A percentile compares a stretch with the other conserved stretches of the same genome.
Evolutionary conservation across 441 rosid species (phyloP).

Genomic region (Dalechampia spathulata): DNA sequence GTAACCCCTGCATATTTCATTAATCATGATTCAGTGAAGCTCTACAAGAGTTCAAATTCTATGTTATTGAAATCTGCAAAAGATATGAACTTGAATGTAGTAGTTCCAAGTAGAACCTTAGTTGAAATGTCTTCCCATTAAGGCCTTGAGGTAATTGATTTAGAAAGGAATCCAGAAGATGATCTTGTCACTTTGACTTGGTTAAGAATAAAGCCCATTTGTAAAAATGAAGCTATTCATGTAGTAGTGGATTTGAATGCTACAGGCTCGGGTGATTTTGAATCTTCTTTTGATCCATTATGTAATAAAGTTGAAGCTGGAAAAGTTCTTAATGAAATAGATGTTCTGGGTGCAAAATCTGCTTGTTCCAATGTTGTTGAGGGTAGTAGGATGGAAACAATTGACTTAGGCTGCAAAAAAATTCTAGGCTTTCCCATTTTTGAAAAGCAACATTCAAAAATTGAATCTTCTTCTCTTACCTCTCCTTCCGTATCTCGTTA

Average conservation of each 20-base stretch:
- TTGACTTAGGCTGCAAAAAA: constrained; percentile 32
- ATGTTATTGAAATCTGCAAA: constrained; percentile 36
- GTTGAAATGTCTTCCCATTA: constrained; percentile 25
- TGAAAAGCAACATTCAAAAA: constrained; percentile 36
- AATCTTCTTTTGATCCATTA: constrained; percentile 33
- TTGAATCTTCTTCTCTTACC: constrained; percentile 34
- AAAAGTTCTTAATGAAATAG: constrained; percentile 21
- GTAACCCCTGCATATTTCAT: constrained; percentile 21
- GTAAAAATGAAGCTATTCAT: constrained; percentile 28
- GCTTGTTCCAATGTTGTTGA: constrained; percentile 29
- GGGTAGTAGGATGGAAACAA: constrained; percentile 27
- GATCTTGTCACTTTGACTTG: constrained; percentile 46
- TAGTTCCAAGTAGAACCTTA: constrained; percentile 31
- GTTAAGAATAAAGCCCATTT: constrained; percentile 42
- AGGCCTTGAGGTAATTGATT: constrained; percentile 31
- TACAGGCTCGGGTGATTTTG: constrained; percentile 28
- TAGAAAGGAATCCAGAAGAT: constrained; percentile 42
- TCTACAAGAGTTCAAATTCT: constrained; percentile 28
- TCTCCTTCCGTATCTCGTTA: constrained; percentile 28
- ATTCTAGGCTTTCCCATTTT: constrained; percentile 53
- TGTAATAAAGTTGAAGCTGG: constrained; percentile 29
- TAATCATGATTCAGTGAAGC: constrained; percentile 24
- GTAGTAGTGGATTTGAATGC: constrained; percentile 38
- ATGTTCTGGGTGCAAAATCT: constrained; percentile 31
- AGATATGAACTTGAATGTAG: constrained; percentile 54